These are phyloP conservation scores for Cryptococcus wingfieldii DNA, from an alignment of 1,284 basidiomycete species.

Conservation along the genomic window DNA sequence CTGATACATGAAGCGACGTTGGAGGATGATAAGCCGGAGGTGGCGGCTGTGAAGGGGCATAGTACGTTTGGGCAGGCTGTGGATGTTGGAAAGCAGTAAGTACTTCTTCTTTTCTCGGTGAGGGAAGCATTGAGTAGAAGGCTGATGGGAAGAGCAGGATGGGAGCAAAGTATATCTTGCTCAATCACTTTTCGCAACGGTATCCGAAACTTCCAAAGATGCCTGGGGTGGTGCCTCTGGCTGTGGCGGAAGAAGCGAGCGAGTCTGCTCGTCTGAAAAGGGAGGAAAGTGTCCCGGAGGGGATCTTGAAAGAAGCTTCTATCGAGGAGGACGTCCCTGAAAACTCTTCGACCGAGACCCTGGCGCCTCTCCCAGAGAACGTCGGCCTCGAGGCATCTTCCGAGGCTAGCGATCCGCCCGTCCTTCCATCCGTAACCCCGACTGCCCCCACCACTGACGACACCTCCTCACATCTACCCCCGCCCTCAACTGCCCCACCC, in stretches of 20 bases:
- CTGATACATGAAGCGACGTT: constrained; percentile 94
- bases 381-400: neutral
- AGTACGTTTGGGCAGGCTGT: constrained; percentile 87
- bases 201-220: constrained; percentile 78
- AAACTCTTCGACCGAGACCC: too few species aligned
- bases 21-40: constrained; percentile 65
- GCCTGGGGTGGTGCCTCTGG: neutral
- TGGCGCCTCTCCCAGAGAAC: too few species aligned
- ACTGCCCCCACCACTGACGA: neutral
- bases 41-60: constrained; percentile 75
- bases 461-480: neutral
- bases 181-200: constrained; percentile 93
- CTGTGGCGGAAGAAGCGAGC: too few species aligned
- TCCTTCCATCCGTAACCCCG: neutral
- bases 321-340: too few species aligned
- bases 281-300: too few species aligned
- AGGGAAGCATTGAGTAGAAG: neutral
- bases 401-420: too few species aligned
- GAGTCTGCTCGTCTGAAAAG: too few species aligned
- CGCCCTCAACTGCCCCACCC: constrained; percentile 11
- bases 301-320: too few species aligned
- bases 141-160: constrained; percentile 55
- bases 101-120: constrained; percentile 1
- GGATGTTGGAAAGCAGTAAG: constrained; percentile 64
- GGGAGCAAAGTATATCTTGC: constrained; percentile 72